Evolutionary conservation across 1,284 basidiomycete species (phyloP).

Genomic region (Heterobasidion irregulare): DNA sequence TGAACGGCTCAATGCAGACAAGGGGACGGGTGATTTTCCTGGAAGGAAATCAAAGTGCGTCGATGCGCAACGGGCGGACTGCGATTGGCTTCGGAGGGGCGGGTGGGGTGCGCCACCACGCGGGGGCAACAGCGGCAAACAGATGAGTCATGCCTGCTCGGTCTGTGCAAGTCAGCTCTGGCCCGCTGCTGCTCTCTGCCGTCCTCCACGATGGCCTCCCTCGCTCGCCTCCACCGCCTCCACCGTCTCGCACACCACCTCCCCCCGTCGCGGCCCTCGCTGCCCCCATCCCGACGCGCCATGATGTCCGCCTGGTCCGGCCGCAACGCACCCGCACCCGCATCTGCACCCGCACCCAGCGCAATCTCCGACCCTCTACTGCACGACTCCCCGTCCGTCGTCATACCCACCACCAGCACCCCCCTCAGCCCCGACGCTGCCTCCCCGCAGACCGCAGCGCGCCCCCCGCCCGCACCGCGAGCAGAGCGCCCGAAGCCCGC

Average conservation of each 20-base stretch:
- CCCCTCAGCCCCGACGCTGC: slow-evolving; percentile 49
- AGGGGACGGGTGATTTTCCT: no score
- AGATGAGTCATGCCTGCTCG: not conserved
- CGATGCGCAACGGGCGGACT: no score
- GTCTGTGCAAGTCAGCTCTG: not conserved
- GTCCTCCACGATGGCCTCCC: slow-evolving; percentile 11
- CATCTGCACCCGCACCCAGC: not conserved
- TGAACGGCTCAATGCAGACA: no score
- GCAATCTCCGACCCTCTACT: slow-evolving; percentile 22
- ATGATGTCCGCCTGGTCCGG: slow-evolving; percentile 51
- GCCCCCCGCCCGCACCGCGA: slow-evolving; percentile 60
- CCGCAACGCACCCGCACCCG: slow-evolving; percentile 13
- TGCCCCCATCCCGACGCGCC: slow-evolving; percentile 27
- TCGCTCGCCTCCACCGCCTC: slow-evolving; percentile 14
- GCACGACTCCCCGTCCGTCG: slow-evolving; percentile 41
- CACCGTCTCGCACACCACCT: slow-evolving; percentile 6
- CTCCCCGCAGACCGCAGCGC: slow-evolving; percentile 62
- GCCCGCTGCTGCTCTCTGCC: not conserved
- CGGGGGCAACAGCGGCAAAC: not conserved
- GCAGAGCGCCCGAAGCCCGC: slow-evolving; percentile 55
- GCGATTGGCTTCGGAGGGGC: not conserved
- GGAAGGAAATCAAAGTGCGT: no score
- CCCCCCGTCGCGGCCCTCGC: not conserved
- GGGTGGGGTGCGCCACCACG: not conserved
- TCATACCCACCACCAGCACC: slow-evolving; percentile 34